Percentiles rank a stretch among this genome's conserved stretches.
phyloP scores from a whole-genome alignment of 2,329 filamentous ascomycete genomes.

The Plectosphaerella sp. region DNA sequence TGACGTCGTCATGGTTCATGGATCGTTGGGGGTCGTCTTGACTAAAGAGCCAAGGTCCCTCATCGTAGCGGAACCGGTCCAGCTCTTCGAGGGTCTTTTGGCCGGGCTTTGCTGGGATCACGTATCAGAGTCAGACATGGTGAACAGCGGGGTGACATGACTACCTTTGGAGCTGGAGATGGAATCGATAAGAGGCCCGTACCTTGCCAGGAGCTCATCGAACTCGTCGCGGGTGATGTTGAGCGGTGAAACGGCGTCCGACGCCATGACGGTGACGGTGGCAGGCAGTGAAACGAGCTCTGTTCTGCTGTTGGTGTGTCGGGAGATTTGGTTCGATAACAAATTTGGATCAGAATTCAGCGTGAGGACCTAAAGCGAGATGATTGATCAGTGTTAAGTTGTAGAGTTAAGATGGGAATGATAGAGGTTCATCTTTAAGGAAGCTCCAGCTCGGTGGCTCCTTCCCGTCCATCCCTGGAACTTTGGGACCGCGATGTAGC shows the following conservation, averaged over 20 bases:
- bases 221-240: conserved; percentile 24
- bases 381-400: no score
- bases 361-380: no score
- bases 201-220: conserved; percentile 26
- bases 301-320: no score
- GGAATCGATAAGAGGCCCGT: conserved; percentile 33
- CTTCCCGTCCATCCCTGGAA: no score
- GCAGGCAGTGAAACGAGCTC: no score
- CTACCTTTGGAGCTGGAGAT: conserved; percentile 41
- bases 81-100: conserved; percentile 51
- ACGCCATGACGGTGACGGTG: background rate
- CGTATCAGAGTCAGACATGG: conserved; percentile 4
- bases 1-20: conserved; percentile 55
- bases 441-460: no score
- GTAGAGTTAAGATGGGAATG: no score
- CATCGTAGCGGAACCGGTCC: conserved; percentile 55
- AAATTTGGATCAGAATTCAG: no score
- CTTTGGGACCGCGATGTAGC: no score
- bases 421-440: no score
- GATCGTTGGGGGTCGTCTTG: conserved; percentile 22
- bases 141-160: conserved; percentile 19
- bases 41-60: conserved; percentile 44
- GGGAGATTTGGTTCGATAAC: no score
- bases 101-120: conserved; percentile 37
- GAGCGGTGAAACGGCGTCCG: conserved; percentile 4